phyloP scores from a whole-genome alignment of 768 basidiomycete species.

The Lactarius psammicola region DNA sequence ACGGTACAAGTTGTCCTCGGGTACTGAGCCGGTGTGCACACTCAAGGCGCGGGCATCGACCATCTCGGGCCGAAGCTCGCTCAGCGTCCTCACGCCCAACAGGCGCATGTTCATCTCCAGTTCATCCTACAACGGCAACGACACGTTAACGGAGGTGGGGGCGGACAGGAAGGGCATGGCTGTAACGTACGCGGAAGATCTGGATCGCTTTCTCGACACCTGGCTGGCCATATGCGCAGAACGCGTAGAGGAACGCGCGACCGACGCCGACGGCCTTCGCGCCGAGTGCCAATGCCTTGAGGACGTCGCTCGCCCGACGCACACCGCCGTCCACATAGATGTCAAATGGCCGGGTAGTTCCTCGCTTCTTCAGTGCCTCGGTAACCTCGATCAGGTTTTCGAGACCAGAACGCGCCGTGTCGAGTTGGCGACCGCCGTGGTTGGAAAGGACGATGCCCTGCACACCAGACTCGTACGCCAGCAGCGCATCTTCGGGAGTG shows the following conservation, averaged over 20 bases:
- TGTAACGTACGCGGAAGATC: conserved; percentile 59
- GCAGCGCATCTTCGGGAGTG: conserved; percentile 58
- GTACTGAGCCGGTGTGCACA: background rate
- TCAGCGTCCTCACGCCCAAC: conserved; percentile 76
- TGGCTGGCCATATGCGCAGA: conserved; percentile 82
- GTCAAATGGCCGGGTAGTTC: conserved; percentile 71
- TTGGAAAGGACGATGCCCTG: conserved; percentile 56
- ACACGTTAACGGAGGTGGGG: conserved; percentile 3
- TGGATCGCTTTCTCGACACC: conserved; percentile 83
- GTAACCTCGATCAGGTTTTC: conserved; percentile 68
- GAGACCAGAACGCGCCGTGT: conserved; percentile 44
- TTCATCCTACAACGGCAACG: conserved; percentile 64
- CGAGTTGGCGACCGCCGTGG: conserved; percentile 59
- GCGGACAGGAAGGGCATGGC: background rate
- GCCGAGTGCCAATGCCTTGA: conserved; percentile 85
- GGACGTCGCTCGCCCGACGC: conserved; percentile 81
- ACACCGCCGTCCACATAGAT: conserved; percentile 96
- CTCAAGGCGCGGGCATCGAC: conserved; percentile 50
- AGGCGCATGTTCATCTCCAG: conserved; percentile 98
- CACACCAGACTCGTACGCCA: conserved; percentile 47
- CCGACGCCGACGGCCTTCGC: conserved; percentile 57
- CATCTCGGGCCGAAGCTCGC: conserved; percentile 84
- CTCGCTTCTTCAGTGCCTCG: conserved; percentile 59
- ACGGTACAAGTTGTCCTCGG: background rate
- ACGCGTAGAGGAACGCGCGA: conserved; percentile 71